A percentile compares a stretch with the other conserved stretches of the same genome.
These are phyloP conservation scores for Pulveroboletus sp. DNA, from an alignment of 1,284 basidiomycete species.

Conservation along the genomic window DNA sequence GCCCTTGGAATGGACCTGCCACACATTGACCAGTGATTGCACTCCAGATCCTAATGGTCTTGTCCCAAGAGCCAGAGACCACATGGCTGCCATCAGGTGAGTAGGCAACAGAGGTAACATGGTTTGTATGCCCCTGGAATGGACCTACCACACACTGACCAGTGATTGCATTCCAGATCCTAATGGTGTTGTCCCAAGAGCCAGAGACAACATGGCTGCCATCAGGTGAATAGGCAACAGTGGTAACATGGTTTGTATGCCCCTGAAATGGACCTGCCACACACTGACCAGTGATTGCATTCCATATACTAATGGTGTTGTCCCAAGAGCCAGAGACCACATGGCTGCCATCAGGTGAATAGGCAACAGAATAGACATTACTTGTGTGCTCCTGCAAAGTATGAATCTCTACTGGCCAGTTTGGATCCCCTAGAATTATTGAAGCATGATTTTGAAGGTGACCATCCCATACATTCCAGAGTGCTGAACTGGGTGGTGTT, in stretches of 20 bases:
- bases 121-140: background rate
- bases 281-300: conserved; percentile 24
- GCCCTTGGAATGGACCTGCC: conserved; percentile 7
- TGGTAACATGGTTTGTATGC: background rate
- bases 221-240: conserved; percentile 20
- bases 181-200: conserved; percentile 10
- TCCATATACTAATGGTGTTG: conserved; percentile 19
- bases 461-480: conserved; percentile 13
- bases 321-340: conserved; percentile 18
- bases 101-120: conserved; percentile 15
- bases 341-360: conserved; percentile 23
- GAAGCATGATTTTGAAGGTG: conserved; percentile 20
- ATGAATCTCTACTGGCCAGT: conserved; percentile 26
- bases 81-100: conserved; percentile 11
- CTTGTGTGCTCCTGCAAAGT: conserved; percentile 14
- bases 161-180: conserved; percentile 14
- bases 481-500: conserved; percentile 22
- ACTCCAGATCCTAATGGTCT: conserved; percentile 19
- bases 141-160: conserved; percentile 8
- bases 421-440: conserved; percentile 10
- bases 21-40: conserved; percentile 13
- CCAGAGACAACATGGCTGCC: conserved; percentile 20
- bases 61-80: conserved; percentile 17
- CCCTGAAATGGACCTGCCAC: conserved; percentile 6
- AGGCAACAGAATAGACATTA: conserved; percentile 14